phyloP scores from a whole-genome alignment of 2,329 filamentous ascomycete genomes.

The Aspergillus intermedius region DNA sequence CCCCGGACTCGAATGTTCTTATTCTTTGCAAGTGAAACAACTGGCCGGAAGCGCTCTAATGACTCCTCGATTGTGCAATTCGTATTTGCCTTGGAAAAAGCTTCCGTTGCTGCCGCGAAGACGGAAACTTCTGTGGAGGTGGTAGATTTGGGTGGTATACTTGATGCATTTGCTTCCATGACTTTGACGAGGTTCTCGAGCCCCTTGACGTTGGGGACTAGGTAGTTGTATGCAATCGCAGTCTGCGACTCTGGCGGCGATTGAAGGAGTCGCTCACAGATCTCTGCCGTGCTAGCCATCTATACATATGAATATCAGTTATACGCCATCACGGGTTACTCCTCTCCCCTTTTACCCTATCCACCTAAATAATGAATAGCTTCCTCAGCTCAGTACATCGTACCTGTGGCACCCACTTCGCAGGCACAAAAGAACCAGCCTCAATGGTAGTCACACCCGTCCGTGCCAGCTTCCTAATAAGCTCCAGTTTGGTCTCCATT shows the following conservation, averaged over 20 bases:
- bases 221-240: constrained; percentile 59
- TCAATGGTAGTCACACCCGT: constrained; percentile 48
- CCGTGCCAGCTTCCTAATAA: constrained; percentile 42
- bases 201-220: constrained; percentile 58
- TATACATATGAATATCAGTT: constrained; percentile 18
- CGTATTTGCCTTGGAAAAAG: constrained; percentile 60
- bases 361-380: not conserved
- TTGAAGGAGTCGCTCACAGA: constrained; percentile 50
- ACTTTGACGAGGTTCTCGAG: constrained; percentile 53
- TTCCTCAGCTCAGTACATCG: constrained; percentile 4
- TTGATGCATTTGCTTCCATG: constrained; percentile 36
- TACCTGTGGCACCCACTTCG: constrained; percentile 51
- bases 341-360: not conserved
- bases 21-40: constrained; percentile 51
- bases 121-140: constrained; percentile 53
- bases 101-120: constrained; percentile 59
- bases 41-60: constrained; percentile 52
- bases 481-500: constrained; percentile 43
- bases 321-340: not conserved
- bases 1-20: constrained; percentile 54
- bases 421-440: constrained; percentile 48
- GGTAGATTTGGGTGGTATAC: constrained; percentile 20
- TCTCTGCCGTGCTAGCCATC: constrained; percentile 61
- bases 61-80: constrained; percentile 60
- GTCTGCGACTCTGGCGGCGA: constrained; percentile 44